Base-by-base conservation (phyloP, 2,329 filamentous ascomycete species). In the Apiospora koreana region DNA sequence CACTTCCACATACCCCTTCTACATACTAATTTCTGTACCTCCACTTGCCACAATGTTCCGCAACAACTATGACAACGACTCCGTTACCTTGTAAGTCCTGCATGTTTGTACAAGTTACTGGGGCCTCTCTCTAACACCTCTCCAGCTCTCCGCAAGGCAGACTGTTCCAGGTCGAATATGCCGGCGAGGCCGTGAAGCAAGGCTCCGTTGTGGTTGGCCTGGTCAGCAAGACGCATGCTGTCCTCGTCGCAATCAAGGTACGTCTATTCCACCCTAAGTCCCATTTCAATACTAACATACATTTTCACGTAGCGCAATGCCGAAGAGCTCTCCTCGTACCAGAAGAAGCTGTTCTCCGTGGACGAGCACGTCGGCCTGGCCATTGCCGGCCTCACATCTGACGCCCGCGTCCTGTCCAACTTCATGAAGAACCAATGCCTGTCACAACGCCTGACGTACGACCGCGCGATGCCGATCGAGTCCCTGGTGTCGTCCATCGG, bases 51-150 rank as follows among this genome's bases (percentile, higher is more conserved):
- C 80, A 80, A 98, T 99, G 96, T 99, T 99, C 87, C 91, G 96
- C 85, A 99, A 99, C 89, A 98, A 98, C 86, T 99, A 99, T 89
- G 96, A 99, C 87, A 99, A 99, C 91, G 96, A 99, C 85, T 97
- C 95, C 74, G 95, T 98, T 85, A 99, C 96, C 85, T 99, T 98
- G 94, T 97, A 88, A 85, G 92, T 84, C 65, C 68, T 68, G 46
- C 69, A 65, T 62, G 54, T 62, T 38, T 62, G 54, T 62, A 38
- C 28, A 31, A 38, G 54, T 38, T 28, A 21, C 62, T 35, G 16
- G 9, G 65, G 71, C 65, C 54, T 68, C 48, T 43, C 70, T 68
- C 73, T 76, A 71, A 76, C 70, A 71, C 50, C 25, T 48, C 25
- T 70, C 65, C 79, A 98, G 95, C 91, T 99, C 96, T 78, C 96